phyloP scores from a whole-genome alignment of 495 filamentous ascomycete species.

The Neurospora sp. region DNA sequence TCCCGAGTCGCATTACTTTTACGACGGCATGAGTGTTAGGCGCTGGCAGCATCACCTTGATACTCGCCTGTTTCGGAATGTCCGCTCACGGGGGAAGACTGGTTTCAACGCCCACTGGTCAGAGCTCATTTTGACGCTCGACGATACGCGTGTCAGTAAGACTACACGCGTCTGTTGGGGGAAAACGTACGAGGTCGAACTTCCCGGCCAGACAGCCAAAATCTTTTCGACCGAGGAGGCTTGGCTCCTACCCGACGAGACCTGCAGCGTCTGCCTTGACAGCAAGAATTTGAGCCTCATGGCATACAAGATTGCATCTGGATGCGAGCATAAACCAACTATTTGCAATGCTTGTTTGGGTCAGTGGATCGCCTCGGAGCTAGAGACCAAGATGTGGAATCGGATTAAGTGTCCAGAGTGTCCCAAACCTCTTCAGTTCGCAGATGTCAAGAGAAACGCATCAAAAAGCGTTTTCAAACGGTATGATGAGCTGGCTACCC shows the following conservation, averaged over 20 bases:
- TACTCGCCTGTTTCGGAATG: slow-evolving; percentile 9
- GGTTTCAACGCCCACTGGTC: slow-evolving; percentile 7
- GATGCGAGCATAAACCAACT: slow-evolving; percentile 23
- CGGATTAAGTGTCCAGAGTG: slow-evolving; percentile 32
- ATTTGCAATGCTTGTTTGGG: slow-evolving; percentile 29
- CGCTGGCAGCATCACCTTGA: slow-evolving; percentile 4
- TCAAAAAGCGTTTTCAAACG: slow-evolving; percentile 20
- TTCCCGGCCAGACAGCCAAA: slow-evolving; percentile 19
- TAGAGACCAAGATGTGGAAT: slow-evolving; percentile 24
- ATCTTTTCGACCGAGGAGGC: slow-evolving; percentile 21
- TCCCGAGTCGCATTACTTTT: neutral
- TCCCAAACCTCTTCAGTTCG: slow-evolving; percentile 21
- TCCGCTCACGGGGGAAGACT: slow-evolving; percentile 11
- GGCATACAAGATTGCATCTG: slow-evolving; percentile 20
- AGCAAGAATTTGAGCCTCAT: slow-evolving; percentile 25
- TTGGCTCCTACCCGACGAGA: slow-evolving; percentile 25
- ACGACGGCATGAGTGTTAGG: slow-evolving; percentile 1
- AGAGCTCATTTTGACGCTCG: slow-evolving; percentile 15
- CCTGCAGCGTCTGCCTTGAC: slow-evolving; percentile 30
- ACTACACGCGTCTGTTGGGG: slow-evolving; percentile 15
- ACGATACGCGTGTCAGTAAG: slow-evolving; percentile 8
- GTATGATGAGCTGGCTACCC: slow-evolving; percentile 24
- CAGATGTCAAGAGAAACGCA: slow-evolving; percentile 24
- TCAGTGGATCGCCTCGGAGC: slow-evolving; percentile 23
- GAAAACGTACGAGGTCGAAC: slow-evolving; percentile 20